Percentiles rank a stretch among this genome's conserved stretches.
Conservation (phyloP, 2,329 filamentous ascomycete genomes). For the Metarhizium guizhouense region DNA sequence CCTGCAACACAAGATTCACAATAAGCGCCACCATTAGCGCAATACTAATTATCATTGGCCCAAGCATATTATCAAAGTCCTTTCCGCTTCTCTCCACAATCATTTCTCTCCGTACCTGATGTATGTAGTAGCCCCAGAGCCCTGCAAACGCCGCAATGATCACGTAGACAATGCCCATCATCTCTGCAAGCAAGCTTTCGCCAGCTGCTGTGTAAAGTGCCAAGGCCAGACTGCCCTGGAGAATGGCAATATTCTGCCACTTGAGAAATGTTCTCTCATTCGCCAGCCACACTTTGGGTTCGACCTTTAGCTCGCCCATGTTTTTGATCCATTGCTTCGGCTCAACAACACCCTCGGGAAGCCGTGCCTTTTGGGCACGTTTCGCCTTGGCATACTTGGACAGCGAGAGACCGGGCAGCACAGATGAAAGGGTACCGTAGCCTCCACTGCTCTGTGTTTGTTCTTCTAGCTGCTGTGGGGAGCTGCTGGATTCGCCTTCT, state of each 20-base stretch:
- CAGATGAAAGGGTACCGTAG: constrained; percentile 54
- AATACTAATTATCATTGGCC: constrained; percentile 73
- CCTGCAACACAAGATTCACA: constrained; percentile 84
- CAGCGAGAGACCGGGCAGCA: constrained; percentile 76
- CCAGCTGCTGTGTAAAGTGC: constrained; percentile 85
- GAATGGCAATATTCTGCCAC: constrained; percentile 90
- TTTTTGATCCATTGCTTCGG: constrained; percentile 92
- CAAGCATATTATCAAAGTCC: constrained; percentile 84
- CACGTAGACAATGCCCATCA: constrained; percentile 77
- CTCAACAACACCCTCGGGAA: constrained; percentile 83
- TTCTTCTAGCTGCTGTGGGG: constrained; percentile 24
- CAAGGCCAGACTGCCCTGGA: constrained; percentile 76
- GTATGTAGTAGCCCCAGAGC: constrained; percentile 79
- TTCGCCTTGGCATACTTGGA: constrained; percentile 62
- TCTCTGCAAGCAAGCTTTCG: constrained; percentile 64
- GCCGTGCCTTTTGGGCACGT: constrained; percentile 39
- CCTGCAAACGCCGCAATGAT: constrained; percentile 74
- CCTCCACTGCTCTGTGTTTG: constrained; percentile 19
- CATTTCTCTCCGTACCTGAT: constrained; percentile 65
- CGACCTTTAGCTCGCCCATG: constrained; percentile 79
- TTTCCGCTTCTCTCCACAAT: constrained; percentile 81
- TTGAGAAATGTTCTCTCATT: constrained; percentile 98
- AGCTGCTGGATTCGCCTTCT: constrained; percentile 23
- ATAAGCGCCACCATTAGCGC: constrained; percentile 71
- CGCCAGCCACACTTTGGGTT: constrained; percentile 97